A percentile compares a stretch with the other conserved stretches of the same genome.
Conservation (phyloP, 2,329 filamentous ascomycete genomes). For the Stemphylium lycopersici region DNA sequence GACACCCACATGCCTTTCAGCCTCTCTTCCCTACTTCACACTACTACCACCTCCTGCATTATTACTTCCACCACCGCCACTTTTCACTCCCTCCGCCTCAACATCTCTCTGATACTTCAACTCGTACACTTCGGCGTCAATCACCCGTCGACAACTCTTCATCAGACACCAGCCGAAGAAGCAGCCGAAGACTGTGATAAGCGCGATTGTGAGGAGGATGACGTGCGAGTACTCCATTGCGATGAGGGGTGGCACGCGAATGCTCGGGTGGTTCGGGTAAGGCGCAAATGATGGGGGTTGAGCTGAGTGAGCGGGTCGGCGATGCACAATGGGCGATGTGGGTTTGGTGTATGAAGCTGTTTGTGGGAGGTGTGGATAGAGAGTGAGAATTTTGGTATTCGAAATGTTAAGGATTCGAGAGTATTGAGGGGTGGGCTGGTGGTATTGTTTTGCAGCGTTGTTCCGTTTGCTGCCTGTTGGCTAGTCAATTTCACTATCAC, state of each 20-base stretch:
- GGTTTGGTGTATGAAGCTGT: too few species aligned
- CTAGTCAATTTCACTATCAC: too few species aligned
- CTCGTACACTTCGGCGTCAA: slow-evolving; percentile 22
- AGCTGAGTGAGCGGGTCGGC: neutral
- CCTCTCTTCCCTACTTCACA: neutral
- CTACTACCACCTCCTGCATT: neutral
- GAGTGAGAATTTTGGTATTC: neutral
- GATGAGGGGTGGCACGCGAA: too few species aligned
- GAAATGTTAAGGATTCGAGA: neutral
- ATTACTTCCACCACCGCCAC: neutral
- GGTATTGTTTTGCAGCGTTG: neutral
- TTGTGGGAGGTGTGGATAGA: neutral
- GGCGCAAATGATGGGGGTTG: neutral
- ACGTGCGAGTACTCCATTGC: slow-evolving; percentile 15
- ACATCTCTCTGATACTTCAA: slow-evolving; percentile 5
- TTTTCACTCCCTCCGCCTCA: slow-evolving; percentile 2
- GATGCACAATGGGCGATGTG: too few species aligned
- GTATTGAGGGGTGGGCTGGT: neutral
- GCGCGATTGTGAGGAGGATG: slow-evolving; percentile 22
- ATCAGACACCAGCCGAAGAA: slow-evolving; percentile 26
- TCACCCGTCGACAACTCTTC: slow-evolving; percentile 18
- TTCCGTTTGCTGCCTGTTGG: too few species aligned
- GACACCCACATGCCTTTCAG: neutral
- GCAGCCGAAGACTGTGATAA: slow-evolving; percentile 21
- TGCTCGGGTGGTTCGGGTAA: too few species aligned